These are phyloP conservation scores for Microcyclosporella mali DNA, from an alignment of 2,329 filamentous ascomycete species.

Conservation along the genomic window DNA sequence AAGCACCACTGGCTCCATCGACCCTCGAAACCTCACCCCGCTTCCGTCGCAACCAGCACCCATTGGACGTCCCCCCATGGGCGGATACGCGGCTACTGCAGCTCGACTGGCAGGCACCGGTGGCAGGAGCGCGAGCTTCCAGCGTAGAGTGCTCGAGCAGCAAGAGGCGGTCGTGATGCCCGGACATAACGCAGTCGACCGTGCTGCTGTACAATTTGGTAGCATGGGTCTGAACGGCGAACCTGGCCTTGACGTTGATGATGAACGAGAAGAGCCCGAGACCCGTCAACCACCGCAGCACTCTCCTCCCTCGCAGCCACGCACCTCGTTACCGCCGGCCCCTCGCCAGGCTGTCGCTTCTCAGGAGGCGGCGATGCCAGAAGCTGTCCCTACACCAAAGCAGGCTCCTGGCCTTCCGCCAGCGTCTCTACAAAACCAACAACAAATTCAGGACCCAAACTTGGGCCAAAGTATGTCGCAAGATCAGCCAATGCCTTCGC, in stretches of 20 bases:
- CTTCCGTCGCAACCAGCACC: constrained; percentile 53
- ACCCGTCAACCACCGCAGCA: constrained; percentile 91
- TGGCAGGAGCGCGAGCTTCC: constrained; percentile 68
- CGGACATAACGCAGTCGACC: constrained; percentile 88
- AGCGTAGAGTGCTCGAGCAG: constrained; percentile 84
- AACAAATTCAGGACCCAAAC: constrained; percentile 35
- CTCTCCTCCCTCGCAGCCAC: constrained; percentile 78
- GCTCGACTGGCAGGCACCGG: constrained; percentile 65
- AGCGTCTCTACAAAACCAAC: constrained; percentile 49
- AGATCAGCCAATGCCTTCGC: constrained; percentile 38
- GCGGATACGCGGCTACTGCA: constrained; percentile 73
- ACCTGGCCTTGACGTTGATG: constrained; percentile 72
- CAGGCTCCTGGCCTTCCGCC: constrained; percentile 58
- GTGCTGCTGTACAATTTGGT: constrained; percentile 90
- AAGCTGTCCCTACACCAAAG: constrained; percentile 45
- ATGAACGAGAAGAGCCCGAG: constrained; percentile 90
- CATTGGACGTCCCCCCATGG: constrained; percentile 56
- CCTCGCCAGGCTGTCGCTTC: constrained; percentile 40
- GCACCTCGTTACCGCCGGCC: constrained; percentile 77
- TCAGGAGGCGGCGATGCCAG: constrained; percentile 36
- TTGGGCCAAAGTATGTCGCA: constrained; percentile 50
- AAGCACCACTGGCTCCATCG: constrained; percentile 85
- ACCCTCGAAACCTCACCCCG: constrained; percentile 64
- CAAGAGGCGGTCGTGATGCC: constrained; percentile 98
- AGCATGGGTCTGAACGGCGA: constrained; percentile 87